Evolutionary conservation across 768 basidiomycete species (phyloP), one percentile per base, ranked within the genome.

Genomic region (Lactarius indigo): DNA sequence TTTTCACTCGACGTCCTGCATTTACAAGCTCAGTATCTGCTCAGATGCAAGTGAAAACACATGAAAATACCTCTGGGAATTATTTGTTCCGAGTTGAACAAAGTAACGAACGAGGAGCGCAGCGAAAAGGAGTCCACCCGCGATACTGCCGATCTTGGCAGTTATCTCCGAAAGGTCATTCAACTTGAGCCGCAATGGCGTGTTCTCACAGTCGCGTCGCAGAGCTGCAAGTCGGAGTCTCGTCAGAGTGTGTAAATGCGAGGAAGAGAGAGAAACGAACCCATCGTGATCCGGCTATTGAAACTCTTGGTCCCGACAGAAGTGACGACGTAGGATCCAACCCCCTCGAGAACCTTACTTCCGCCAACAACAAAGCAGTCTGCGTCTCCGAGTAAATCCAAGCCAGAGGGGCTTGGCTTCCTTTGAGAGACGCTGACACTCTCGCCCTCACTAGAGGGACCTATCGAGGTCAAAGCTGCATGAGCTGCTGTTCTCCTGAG

Each of bases 251-350:
- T 1, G 1, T 42, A 50, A 54, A 63, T 42, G 57, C 62, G 61
- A 55, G 50, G 56, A 17, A 18, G 26, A 31, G 64, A 54, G 68
- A 28, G 50, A 7, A 18, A 79, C 89, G 41, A 73, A 96, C 94
- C 91, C 89, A 96, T 96, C 92, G 98, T 94, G 73, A 98, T 95
- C 54, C 94, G 86, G 50, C 97, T 96, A 74, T 98, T 94, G 78
- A 97, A 98, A 71, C 90, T 93, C 79, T 89, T 92, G 13, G 85
- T 86, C 13, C 97, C 97, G 57, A 98, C 94, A 2, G 94, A 88
- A 60, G 96, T 90, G 58, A 98, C 87, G 57, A 99, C 88, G 73
- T 98, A 99, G 64, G 81, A 83, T 31, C 97, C 97, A 56, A 96
- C 90, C 52, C 97, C 97, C 77, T 98, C 97, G 26, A 94, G 79